These are phyloP conservation scores for Candida glaebosa DNA, from an alignment of 805 yeast genomes.

Conservation along the genomic window DNA sequence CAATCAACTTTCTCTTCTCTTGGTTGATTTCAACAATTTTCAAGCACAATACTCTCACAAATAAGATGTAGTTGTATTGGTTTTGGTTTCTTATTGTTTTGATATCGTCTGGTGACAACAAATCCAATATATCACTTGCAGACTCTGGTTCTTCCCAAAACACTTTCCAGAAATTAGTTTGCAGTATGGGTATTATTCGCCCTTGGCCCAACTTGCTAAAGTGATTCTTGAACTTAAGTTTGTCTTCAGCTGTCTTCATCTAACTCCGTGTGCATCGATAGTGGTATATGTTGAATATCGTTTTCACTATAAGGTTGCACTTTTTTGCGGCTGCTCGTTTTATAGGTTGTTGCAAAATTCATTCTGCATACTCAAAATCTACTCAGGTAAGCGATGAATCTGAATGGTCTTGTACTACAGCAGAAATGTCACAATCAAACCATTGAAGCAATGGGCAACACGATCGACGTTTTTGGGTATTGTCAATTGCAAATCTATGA, in stretches of 20 bases:
- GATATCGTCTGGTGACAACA: conserved; percentile 57
- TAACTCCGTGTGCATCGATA: background rate
- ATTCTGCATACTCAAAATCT: too few species aligned
- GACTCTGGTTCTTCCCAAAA: conserved; percentile 40
- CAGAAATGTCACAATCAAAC: background rate
- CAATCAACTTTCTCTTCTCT: conserved; percentile 9
- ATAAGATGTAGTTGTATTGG: conserved; percentile 50
- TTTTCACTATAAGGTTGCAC: background rate
- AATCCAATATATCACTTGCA: conserved; percentile 54
- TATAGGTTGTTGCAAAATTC: background rate
- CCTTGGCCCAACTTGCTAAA: conserved; percentile 55
- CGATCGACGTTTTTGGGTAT: too few species aligned
- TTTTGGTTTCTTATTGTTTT: conserved; percentile 57
- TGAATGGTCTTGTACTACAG: too few species aligned
- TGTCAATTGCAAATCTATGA: background rate
- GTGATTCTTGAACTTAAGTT: conserved; percentile 55
- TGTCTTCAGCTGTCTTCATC: conserved; percentile 80
- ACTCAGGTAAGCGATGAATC: too few species aligned
- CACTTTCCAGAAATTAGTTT: conserved; percentile 26
- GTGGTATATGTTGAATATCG: background rate
- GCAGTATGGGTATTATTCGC: conserved; percentile 24
- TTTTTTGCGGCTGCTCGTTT: background rate
- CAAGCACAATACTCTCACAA: conserved; percentile 36
- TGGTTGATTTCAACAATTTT: conserved; percentile 18
- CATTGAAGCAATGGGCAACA: background rate